Evolutionary conservation across 768 basidiomycete species (phyloP), one percentile per base, ranked within the genome.

Genomic region (Mycena rosella): DNA sequence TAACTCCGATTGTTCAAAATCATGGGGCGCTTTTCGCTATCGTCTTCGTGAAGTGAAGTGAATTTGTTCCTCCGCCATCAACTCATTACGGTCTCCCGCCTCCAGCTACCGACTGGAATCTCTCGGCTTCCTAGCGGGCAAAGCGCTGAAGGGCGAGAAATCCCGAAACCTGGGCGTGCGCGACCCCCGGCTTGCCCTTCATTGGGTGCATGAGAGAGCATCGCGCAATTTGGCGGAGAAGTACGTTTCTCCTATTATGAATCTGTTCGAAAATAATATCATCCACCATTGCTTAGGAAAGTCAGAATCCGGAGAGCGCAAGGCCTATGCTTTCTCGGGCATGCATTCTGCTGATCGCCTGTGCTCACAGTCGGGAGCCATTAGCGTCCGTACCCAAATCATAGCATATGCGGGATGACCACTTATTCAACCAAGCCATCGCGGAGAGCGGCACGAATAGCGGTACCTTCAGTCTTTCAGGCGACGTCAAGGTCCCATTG

Each of bases 171-270:
- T 73, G 0, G 80, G 81, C 11, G 63, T 82, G 15, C 74, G 78
- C n/a, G 81, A 82, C 66, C 79, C 81, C 58, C 73, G 78, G 8
- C 76, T 76, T 0, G 77, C 79, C 0, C 63, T 82, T 24, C 75
- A 79, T 30, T 82, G 81, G 81, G 73, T 80, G 7, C 75, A 78
- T n/a, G n/a, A 51, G 70, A 77, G 48, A 77, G 80, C 57, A 81
- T 82, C 20, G 65, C 65, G 7, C 34, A 70, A 34, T 78, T 79
- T 60, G 78, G 76, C 3, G 77, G 76, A 1, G 56, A 52, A 68
- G 56, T 70, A 62, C 22, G 73, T 75, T 24, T 72, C 76, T 17
- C 69, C 18, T 44, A 78, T n/a, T 44, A 32, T 36, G 3, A 18
- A 20, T 22, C 5, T 17, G 27, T 36, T 7, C 40, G 7, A 20